phyloP scores from a whole-genome alignment of 192 early-diverging fungal genomes.

The Rhizophlyctis rosea region DNA sequence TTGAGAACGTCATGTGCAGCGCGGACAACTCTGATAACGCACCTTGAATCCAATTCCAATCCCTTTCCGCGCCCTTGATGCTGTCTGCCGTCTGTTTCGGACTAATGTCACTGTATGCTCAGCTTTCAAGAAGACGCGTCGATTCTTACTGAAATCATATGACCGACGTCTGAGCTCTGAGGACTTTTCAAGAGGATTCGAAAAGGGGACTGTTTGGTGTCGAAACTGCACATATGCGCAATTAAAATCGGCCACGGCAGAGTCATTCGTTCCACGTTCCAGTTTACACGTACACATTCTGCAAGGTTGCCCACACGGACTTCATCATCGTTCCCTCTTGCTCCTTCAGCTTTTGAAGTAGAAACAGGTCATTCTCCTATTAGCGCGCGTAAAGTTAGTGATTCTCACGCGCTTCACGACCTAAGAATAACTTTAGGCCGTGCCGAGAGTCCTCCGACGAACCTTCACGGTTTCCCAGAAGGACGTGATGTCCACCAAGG shows the following conservation, averaged over 20 bases:
- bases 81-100: constrained; percentile 68
- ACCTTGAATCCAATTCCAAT: constrained; percentile 90
- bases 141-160: constrained; percentile 79
- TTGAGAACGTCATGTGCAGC: too few relatives aligned
- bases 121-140: too few relatives aligned
- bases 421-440: not conserved
- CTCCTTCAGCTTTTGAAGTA: constrained; percentile 40
- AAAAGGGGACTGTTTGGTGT: constrained; percentile 89
- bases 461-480: constrained; percentile 31
- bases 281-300: constrained; percentile 75
- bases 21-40: constrained; percentile 11
- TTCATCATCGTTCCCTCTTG: constrained; percentile 38
- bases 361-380: constrained; percentile 42
- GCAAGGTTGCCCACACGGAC: constrained; percentile 80
- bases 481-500: constrained; percentile 17
- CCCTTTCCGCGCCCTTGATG: constrained; percentile 75
- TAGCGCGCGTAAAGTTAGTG: not conserved
- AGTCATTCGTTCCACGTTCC: too few relatives aligned
- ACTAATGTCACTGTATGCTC: too few relatives aligned
- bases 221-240: constrained; percentile 53
- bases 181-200: constrained; percentile 77
- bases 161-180: constrained; percentile 49
- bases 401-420: not conserved
- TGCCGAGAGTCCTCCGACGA: not conserved
- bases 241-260: not conserved